Evolutionary conservation across 208 protist species (phyloP).

Genomic region (Leishmania turanica): DNA sequence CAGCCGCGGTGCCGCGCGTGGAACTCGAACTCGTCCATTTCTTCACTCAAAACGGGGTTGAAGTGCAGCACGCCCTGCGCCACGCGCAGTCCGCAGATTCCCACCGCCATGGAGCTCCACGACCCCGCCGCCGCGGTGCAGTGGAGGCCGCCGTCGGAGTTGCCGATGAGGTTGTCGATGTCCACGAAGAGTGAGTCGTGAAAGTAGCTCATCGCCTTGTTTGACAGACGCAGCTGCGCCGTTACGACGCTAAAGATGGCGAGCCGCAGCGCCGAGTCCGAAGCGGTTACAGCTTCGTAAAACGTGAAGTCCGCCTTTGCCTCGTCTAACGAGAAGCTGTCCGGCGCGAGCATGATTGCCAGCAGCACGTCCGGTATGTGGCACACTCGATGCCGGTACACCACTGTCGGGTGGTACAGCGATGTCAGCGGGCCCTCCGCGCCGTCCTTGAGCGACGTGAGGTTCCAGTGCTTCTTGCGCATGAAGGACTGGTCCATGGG

Average conservation of each 20-base stretch:
- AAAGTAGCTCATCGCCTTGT: constrained; percentile 72
- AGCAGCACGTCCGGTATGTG: constrained; percentile 85
- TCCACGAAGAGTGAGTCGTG: constrained; percentile 64
- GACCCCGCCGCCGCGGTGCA: constrained; percentile 71
- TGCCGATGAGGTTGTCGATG: constrained; percentile 74
- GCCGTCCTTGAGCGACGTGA: constrained; percentile 57
- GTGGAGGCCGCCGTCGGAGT: constrained; percentile 81
- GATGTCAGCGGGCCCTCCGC: constrained; percentile 45
- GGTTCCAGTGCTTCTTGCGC: constrained; percentile 82
- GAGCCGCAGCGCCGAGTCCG: constrained; percentile 74
- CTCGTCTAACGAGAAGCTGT: constrained; percentile 82
- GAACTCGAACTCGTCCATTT: constrained; percentile 81
- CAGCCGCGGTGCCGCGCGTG: constrained; percentile 72
- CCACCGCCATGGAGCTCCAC: constrained; percentile 78
- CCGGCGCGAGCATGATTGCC: constrained; percentile 74
- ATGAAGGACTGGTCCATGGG: constrained; percentile 89
- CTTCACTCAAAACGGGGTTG: constrained; percentile 75
- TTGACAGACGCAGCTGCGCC: constrained; percentile 52
- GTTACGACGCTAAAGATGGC: constrained; percentile 82
- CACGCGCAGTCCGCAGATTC: constrained; percentile 86
- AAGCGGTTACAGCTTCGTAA: constrained; percentile 86
- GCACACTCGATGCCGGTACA: constrained; percentile 88
- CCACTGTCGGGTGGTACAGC: constrained; percentile 82
- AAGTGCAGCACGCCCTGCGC: constrained; percentile 80
- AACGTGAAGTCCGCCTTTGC: constrained; percentile 80